Evolutionary conservation across 306 rosid species (phyloP).

Genomic region (Prinsepia uniflora): DNA sequence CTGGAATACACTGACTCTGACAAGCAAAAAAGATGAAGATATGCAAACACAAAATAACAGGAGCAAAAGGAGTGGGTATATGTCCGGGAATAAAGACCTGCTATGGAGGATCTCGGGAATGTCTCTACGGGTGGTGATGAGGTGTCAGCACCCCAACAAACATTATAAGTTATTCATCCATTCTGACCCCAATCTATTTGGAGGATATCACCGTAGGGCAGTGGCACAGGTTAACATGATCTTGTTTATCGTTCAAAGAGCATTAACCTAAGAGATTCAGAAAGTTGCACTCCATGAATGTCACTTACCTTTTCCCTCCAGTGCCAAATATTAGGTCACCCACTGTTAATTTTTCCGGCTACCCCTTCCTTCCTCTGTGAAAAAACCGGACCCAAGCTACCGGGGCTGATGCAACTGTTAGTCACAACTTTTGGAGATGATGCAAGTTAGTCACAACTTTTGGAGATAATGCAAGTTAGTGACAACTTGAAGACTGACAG

Average conservation of each 20-base stretch:
- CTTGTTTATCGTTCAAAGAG: neutral
- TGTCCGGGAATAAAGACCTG: constrained; percentile 31
- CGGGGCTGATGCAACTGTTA: constrained; percentile 71
- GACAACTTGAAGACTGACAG: constrained; percentile 69
- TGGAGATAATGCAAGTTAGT: constrained; percentile 87
- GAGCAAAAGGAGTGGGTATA: constrained; percentile 9
- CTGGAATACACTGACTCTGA: constrained; percentile 9
- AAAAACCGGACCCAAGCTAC: constrained; percentile 41
- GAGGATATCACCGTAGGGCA: constrained; percentile 16
- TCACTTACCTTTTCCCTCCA: constrained; percentile 27
- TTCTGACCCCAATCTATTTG: constrained; percentile 28
- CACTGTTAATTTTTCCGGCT: constrained; percentile 12
- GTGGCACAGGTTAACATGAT: constrained; percentile 14
- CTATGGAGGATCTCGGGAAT: constrained; percentile 30
- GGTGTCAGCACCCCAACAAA: constrained; percentile 23
- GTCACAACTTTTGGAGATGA: constrained; percentile 63
- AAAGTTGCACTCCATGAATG: constrained; percentile 4
- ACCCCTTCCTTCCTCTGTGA: constrained; percentile 52
- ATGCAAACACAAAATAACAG: constrained; percentile 9
- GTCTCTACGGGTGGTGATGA: constrained; percentile 27
- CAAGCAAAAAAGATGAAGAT: constrained; percentile 6
- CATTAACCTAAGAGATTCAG: neutral
- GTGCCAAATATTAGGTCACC: constrained; percentile 24
- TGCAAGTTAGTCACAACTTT: constrained; percentile 75
- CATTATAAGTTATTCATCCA: constrained; percentile 21